A percentile compares a stretch with the other conserved stretches of the same genome.
phyloP scores from a whole-genome alignment of 331 rosid species.

The Spiraea crenata region DNA sequence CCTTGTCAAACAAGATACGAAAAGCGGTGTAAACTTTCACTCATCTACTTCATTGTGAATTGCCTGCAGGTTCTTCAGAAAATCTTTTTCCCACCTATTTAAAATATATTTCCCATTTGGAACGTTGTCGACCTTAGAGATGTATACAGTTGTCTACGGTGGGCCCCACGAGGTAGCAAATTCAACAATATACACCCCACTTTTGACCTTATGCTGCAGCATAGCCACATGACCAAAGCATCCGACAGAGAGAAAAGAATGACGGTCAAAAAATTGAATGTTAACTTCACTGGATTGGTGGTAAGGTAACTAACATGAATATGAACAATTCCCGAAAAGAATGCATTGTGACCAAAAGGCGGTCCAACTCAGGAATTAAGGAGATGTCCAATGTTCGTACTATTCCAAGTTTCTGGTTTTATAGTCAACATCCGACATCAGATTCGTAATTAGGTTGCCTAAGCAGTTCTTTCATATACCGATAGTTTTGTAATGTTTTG shows the following conservation, averaged over 20 bases:
- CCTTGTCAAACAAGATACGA: background rate
- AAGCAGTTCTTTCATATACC: background rate
- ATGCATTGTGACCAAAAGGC: background rate
- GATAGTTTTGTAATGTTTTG: too few relatives aligned
- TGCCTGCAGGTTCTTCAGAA: background rate
- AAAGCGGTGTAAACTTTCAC: background rate
- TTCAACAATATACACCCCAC: conserved; percentile 35
- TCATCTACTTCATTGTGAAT: background rate
- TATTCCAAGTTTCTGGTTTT: background rate
- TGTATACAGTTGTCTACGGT: background rate
- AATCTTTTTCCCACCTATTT: too few relatives aligned
- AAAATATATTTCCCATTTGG: background rate
- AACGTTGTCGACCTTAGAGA: background rate
- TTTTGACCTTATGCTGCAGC: conserved; percentile 29
- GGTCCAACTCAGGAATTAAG: background rate
- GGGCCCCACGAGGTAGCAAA: conserved; percentile 13
- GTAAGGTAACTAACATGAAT: background rate
- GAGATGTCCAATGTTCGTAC: background rate
- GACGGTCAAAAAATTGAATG: background rate
- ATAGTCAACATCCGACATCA: background rate
- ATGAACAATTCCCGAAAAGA: background rate
- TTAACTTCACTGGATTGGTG: background rate
- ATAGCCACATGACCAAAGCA: background rate
- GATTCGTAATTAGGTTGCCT: background rate
- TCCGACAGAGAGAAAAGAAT: background rate